These are phyloP conservation scores for Lolium multiflorum DNA, from an alignment of 176 grass and related monocot genomes.

Conservation along the genomic window DNA sequence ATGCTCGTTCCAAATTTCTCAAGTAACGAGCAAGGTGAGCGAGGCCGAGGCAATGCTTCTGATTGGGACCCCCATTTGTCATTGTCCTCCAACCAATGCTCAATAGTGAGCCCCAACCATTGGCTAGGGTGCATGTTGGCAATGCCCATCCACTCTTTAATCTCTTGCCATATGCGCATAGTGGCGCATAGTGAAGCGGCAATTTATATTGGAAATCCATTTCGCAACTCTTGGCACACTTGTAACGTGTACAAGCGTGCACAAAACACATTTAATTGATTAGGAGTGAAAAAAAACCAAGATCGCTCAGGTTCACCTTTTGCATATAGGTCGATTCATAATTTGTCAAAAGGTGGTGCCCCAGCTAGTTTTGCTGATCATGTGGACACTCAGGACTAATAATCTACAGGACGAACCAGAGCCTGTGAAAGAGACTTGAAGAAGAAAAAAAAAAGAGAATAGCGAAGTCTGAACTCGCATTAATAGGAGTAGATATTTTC, in stretches of 20 bases:
- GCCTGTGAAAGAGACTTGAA: not conserved
- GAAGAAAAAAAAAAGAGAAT: not conserved
- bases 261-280: not conserved
- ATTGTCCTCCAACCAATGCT: too few relatives aligned
- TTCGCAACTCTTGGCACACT: not conserved
- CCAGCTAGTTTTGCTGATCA: not conserved
- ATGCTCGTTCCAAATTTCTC: too few relatives aligned
- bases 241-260: not conserved
- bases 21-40: too few relatives aligned
- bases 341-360: not conserved
- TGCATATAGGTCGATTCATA: not conserved
- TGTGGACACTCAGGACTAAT: not conserved
- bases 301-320: not conserved
- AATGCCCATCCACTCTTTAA: too few relatives aligned
- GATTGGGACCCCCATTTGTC: too few relatives aligned
- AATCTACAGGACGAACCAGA: not conserved
- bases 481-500: not conserved
- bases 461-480: not conserved
- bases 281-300: not conserved
- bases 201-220: not conserved
- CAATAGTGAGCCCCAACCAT: too few relatives aligned
- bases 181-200: too few relatives aligned
- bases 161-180: too few relatives aligned
- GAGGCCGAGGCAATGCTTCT: too few relatives aligned
- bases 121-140: too few relatives aligned